phyloP scores from a whole-genome alignment of 164 flowering plant genomes.

The Malania oleifera region DNA sequence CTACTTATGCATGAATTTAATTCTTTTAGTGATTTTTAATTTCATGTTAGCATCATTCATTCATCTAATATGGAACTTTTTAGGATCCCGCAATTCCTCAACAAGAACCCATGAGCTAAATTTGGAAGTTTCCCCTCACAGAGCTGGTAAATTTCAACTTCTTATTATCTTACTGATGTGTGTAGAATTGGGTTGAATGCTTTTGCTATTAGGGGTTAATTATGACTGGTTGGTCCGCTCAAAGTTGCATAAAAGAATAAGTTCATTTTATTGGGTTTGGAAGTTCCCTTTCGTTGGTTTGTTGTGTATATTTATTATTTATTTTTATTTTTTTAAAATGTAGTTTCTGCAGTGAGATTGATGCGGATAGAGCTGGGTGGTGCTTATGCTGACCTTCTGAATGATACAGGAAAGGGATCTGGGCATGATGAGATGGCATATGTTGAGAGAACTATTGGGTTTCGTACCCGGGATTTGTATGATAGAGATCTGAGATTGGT shows the following conservation, averaged over 20 bases:
- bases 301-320: background rate
- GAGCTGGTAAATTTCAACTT: slow-evolving; percentile 77
- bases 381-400: slow-evolving; percentile 87
- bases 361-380: slow-evolving; percentile 87
- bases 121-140: slow-evolving; percentile 79
- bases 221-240: background rate
- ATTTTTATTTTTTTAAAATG: slow-evolving; percentile 7
- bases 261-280: background rate
- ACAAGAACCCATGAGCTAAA: slow-evolving; percentile 28
- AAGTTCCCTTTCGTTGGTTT: background rate
- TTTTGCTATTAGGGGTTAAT: background rate
- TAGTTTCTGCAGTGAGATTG: slow-evolving; percentile 88
- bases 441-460: slow-evolving; percentile 81
- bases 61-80: background rate
- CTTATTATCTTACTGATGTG: background rate
- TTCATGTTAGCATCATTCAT: too few relatives aligned
- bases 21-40: too few relatives aligned
- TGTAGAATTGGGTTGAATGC: background rate
- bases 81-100: background rate
- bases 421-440: slow-evolving; percentile 85
- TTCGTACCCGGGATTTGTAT: slow-evolving; percentile 68
- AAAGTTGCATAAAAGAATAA: too few relatives aligned
- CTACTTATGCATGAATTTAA: too few relatives aligned
- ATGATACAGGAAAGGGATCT: slow-evolving; percentile 78
- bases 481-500: slow-evolving; percentile 88